Base-by-base conservation (phyloP, 108 stramenopile genomes). In the Conticribra weissflogii region DNA sequence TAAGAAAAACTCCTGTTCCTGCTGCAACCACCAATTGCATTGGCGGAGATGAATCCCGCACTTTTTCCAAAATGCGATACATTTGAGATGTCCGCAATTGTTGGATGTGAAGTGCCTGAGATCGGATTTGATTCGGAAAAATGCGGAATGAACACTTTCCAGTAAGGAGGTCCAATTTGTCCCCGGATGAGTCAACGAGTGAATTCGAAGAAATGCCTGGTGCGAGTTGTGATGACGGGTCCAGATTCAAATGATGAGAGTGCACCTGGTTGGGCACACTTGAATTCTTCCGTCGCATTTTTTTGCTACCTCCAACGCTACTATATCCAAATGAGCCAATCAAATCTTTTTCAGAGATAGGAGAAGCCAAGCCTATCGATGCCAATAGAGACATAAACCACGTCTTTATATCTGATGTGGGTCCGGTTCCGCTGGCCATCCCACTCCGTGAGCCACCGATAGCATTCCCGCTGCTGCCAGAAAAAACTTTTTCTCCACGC, bases 81-180 rank as follows among this genome's bases (percentile, higher is more conserved):
- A 79, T 68, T 66, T 68, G 67, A 28, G 68, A 74, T 25, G 78
- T 75, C 3, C 78, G 59, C 54, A 70, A 63, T 53, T 79, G 78
- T 32, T 79, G 78, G 12, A 62, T 45, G 30, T 77, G 68, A 4
- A 77, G 27, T 0, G 76, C 76, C 47, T 49, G 68, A 9, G 76
- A 69, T 23, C 76, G 76, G 31, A 77, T 69, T 27, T 31, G 7
- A 46, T 63, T 47, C 0, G 76, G 76, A 33, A 77, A 77, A 16
- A 69, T n/a, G 19, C 45, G 48, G 50, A 77, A 77, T 2, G 60
- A 65, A 22, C 57, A 22, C 24, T 69, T 69, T 46, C 68, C 62
- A 30, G 52, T 51, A 7, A 56, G 19, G 14, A 69, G 55, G 18
- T 64, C 58, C 3, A 59, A 19, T 22, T 49, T 5, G 44, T 21